phyloP scores from a whole-genome alignment of 1,139 yeast genomes.

The Nakaseomyces bracarensis region DNA sequence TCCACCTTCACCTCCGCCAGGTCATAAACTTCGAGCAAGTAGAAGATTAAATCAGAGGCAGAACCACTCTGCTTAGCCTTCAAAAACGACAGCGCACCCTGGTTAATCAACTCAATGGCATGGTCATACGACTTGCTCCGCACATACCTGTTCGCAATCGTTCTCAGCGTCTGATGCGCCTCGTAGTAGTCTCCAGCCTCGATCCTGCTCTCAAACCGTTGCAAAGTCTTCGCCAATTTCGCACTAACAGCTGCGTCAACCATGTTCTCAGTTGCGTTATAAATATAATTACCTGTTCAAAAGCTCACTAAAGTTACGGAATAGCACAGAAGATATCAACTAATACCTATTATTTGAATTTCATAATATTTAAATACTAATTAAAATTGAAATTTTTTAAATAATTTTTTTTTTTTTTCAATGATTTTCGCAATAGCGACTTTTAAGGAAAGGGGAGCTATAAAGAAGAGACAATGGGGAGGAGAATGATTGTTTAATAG shows the following conservation, averaged over 20 bases:
- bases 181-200: constrained; percentile 76
- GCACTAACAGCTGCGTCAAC: constrained; percentile 16
- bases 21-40: constrained; percentile 60
- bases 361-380: no score
- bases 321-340: no score
- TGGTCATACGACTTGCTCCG: constrained; percentile 57
- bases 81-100: constrained; percentile 60
- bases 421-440: no score
- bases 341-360: no score
- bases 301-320: neutral
- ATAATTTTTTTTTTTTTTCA: no score
- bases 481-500: no score
- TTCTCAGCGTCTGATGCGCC: constrained; percentile 88
- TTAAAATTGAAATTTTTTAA: no score
- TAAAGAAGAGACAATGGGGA: no score
- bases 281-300: neutral
- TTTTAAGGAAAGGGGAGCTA: no score
- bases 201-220: constrained; percentile 60
- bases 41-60: constrained; percentile 68
- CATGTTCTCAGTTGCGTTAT: neutral
- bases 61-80: constrained; percentile 69
- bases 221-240: constrained; percentile 52
- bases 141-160: constrained; percentile 77
- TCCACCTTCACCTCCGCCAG: constrained; percentile 41
- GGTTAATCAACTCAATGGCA: constrained; percentile 65